phyloP scores from a whole-genome alignment of 2,329 filamentous ascomycete genomes.

The Fusarium nodosum region DNA sequence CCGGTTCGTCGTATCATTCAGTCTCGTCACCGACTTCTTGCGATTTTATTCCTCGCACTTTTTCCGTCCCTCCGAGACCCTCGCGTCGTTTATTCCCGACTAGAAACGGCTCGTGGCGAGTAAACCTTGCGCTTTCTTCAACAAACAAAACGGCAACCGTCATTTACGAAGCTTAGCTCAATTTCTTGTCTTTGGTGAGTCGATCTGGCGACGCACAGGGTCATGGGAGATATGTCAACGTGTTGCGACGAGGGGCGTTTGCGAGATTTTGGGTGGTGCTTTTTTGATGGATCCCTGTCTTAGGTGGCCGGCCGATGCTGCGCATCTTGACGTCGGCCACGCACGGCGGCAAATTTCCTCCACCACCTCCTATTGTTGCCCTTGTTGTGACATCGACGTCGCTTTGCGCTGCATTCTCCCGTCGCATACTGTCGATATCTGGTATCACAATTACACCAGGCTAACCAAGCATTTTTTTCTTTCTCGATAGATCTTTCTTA shows the following conservation, averaged over 20 bases:
- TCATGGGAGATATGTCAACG: conserved; percentile 37
- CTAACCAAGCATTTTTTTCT: conserved; percentile 29
- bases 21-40: conserved; percentile 40
- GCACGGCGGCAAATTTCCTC: conserved; percentile 42
- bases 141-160: conserved; percentile 39
- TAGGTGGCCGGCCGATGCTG: conserved; percentile 44
- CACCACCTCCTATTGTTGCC: conserved; percentile 34
- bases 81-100: conserved; percentile 49
- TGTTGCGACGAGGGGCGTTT: conserved; percentile 46
- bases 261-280: conserved; percentile 39
- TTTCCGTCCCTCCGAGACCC: conserved; percentile 47
- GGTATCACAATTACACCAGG: conserved; percentile 22
- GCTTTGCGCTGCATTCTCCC: conserved; percentile 31
- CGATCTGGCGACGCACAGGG: conserved; percentile 29
- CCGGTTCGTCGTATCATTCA: conserved; percentile 28
- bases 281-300: conserved; percentile 46
- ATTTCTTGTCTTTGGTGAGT: conserved; percentile 45
- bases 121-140: conserved; percentile 42
- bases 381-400: conserved; percentile 24
- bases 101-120: conserved; percentile 42
- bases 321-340: conserved; percentile 45
- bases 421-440: conserved; percentile 32
- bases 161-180: conserved; percentile 31
- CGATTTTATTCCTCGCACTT: conserved; percentile 42
- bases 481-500: conserved; percentile 29